Evolutionary conservation across 2,329 filamentous ascomycete genomes (phyloP).

Genomic region (Trichothecium roseum): DNA sequence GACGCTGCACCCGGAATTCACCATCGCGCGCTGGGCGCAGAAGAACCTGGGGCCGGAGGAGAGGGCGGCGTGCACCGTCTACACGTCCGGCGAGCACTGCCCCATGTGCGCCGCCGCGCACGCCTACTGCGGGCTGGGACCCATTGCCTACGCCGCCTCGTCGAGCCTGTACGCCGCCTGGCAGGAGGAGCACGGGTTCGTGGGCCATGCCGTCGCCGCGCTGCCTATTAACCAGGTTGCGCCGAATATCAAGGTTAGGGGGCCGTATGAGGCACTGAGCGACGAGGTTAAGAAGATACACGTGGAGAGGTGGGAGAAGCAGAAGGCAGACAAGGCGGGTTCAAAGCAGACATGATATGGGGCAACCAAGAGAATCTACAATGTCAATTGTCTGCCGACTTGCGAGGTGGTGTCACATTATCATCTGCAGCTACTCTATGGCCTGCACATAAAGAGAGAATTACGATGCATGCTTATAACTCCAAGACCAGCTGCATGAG

Average conservation of each 20-base stretch:
- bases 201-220: slow-evolving; percentile 8
- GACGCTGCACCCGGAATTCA: slow-evolving; percentile 24
- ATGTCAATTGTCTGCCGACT: no score
- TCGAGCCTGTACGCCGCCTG: slow-evolving; percentile 17
- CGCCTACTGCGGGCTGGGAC: slow-evolving; percentile 21
- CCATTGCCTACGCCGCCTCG: slow-evolving; percentile 22
- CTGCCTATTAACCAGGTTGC: slow-evolving; percentile 19
- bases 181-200: slow-evolving; percentile 16
- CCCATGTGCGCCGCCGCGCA: slow-evolving; percentile 25
- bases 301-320: slow-evolving; percentile 1
- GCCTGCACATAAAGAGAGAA: no score
- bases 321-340: background rate
- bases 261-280: slow-evolving; percentile 17
- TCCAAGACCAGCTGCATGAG: no score
- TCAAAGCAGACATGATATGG: background rate
- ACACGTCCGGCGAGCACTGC: slow-evolving; percentile 27
- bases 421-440: no score
- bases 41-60: slow-evolving; percentile 21
- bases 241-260: slow-evolving; percentile 15
- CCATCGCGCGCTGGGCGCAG: slow-evolving; percentile 25
- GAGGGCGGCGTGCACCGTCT: slow-evolving; percentile 25
- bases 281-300: slow-evolving; percentile 19
- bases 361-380: no score
- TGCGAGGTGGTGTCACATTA: no score
- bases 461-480: no score